Evolutionary conservation across 2,329 filamentous ascomycete species (phyloP).

Genomic region (Pestalotiopsis sp.): DNA sequence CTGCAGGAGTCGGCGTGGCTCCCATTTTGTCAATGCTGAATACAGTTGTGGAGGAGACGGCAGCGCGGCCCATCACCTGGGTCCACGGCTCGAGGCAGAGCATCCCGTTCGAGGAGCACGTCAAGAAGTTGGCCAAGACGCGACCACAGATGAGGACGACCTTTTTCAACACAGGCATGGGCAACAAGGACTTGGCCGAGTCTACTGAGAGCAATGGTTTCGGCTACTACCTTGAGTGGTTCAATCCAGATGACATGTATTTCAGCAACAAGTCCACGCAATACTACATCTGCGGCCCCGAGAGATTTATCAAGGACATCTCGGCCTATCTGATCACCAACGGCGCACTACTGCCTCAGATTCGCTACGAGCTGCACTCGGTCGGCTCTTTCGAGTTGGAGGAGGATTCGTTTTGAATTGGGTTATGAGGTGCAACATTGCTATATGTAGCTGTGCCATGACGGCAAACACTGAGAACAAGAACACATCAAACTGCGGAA

Average conservation of each 20-base stretch:
- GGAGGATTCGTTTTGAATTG: not conserved
- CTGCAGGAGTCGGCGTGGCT: slow-evolving; percentile 62
- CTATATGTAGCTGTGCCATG: no score
- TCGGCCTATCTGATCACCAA: slow-evolving; percentile 42
- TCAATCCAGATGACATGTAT: slow-evolving; percentile 47
- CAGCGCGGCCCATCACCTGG: slow-evolving; percentile 56
- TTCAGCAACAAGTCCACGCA: slow-evolving; percentile 48
- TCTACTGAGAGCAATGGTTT: slow-evolving; percentile 47
- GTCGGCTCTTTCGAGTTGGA: slow-evolving; percentile 16
- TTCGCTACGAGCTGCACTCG: slow-evolving; percentile 16
- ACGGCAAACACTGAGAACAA: no score
- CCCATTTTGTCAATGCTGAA: slow-evolving; percentile 65
- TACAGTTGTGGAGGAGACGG: slow-evolving; percentile 47
- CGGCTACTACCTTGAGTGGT: slow-evolving; percentile 48
- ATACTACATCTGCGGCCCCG: slow-evolving; percentile 58
- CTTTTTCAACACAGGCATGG: slow-evolving; percentile 53
- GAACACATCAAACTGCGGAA: not conserved
- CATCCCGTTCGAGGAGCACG: slow-evolving; percentile 56
- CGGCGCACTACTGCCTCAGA: slow-evolving; percentile 33
- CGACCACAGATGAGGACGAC: slow-evolving; percentile 41
- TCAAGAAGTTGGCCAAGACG: slow-evolving; percentile 44
- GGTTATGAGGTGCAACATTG: no score
- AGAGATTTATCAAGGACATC: slow-evolving; percentile 57
- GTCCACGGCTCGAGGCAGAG: slow-evolving; percentile 58
- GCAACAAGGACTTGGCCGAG: slow-evolving; percentile 45